These are phyloP conservation scores for Cnidoscolus chayamansa DNA, from an alignment of 441 rosid species.

Conservation along the genomic window DNA sequence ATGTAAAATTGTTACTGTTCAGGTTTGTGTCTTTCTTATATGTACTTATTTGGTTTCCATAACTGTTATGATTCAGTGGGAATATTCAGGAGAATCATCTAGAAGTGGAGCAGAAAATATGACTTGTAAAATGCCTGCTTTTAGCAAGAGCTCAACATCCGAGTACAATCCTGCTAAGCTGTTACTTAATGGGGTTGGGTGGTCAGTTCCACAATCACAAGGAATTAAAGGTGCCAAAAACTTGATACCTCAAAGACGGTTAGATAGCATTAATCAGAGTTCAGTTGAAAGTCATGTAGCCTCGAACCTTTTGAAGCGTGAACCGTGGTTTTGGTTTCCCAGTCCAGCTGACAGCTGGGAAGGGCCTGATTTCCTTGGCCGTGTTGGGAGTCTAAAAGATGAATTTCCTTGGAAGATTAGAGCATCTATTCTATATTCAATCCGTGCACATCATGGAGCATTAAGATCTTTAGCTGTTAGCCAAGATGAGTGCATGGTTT, in stretches of 20 bases:
- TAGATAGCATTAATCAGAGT: conserved; percentile 29
- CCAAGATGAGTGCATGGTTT: conserved; percentile 76
- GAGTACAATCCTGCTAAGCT: conserved; percentile 72
- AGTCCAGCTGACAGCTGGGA: conserved; percentile 86
- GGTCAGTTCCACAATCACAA: conserved; percentile 77
- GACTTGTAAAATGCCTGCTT: conserved; percentile 39
- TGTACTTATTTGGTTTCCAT: conserved; percentile 17
- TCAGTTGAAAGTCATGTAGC: conserved; percentile 39
- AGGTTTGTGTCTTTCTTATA: conserved; percentile 6
- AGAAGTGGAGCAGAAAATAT: conserved; percentile 51
- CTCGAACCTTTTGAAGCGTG: conserved; percentile 48
- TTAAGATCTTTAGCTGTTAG: conserved; percentile 77
- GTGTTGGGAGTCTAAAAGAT: conserved; percentile 68
- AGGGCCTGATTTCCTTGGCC: conserved; percentile 74
- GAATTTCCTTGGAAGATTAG: conserved; percentile 84
- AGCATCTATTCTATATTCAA: conserved; percentile 72
- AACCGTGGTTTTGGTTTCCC: conserved; percentile 96
- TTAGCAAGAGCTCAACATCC: conserved; percentile 46
- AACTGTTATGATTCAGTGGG: conserved; percentile 73
- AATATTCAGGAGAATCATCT: conserved; percentile 67
- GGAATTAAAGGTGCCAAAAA: conserved; percentile 55
- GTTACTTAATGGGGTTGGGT: conserved; percentile 80
- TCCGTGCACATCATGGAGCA: conserved; percentile 84
- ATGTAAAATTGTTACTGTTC: conserved; percentile 18
- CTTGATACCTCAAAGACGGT: conserved; percentile 51